These are phyloP conservation scores for Crucibulum laeve DNA, from an alignment of 768 basidiomycete genomes.

Conservation along the genomic window DNA sequence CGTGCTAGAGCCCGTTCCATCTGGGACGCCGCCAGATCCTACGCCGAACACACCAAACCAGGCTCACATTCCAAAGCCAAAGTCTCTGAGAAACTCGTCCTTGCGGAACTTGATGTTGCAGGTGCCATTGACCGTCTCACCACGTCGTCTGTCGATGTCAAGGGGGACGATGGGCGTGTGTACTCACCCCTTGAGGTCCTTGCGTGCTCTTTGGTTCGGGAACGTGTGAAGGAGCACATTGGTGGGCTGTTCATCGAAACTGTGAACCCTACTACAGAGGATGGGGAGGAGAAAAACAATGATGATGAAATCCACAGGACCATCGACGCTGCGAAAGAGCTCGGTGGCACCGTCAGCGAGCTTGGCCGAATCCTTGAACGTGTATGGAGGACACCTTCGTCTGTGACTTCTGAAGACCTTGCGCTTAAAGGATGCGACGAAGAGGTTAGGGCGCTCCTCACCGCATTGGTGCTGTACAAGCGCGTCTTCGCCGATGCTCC, in stretches of 20 bases:
- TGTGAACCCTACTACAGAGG: conserved; percentile 18
- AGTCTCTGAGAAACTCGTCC: conserved; percentile 51
- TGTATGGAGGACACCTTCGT: conserved; percentile 38
- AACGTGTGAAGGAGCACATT: conserved; percentile 48
- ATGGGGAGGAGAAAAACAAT: conserved; percentile 28
- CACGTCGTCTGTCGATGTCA: conserved; percentile 5
- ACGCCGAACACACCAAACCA: conserved; percentile 5
- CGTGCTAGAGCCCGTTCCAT: conserved; percentile 37
- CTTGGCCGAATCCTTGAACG: conserved; percentile 56
- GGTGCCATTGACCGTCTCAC: conserved; percentile 43
- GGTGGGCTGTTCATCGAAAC: conserved; percentile 47
- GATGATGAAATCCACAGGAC: conserved; percentile 41
- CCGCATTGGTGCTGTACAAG: conserved; percentile 57
- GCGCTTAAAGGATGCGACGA: conserved; percentile 24
- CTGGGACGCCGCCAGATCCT: conserved; percentile 20
- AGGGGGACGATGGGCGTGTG: conserved; percentile 13
- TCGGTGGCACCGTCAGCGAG: conserved; percentile 54
- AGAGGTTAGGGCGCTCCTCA: conserved; percentile 50
- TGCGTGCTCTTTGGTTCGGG: conserved; percentile 44
- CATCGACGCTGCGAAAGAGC: conserved; percentile 54
- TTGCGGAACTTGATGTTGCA: conserved; percentile 46
- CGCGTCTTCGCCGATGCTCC: conserved; percentile 46
- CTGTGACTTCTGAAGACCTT: conserved; percentile 1
- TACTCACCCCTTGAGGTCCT: conserved; percentile 45
- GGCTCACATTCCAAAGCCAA: conserved; percentile 14